Evolutionary conservation across 2,329 filamentous ascomycete species (phyloP).

Genomic region (Fusarium xylarioides): DNA sequence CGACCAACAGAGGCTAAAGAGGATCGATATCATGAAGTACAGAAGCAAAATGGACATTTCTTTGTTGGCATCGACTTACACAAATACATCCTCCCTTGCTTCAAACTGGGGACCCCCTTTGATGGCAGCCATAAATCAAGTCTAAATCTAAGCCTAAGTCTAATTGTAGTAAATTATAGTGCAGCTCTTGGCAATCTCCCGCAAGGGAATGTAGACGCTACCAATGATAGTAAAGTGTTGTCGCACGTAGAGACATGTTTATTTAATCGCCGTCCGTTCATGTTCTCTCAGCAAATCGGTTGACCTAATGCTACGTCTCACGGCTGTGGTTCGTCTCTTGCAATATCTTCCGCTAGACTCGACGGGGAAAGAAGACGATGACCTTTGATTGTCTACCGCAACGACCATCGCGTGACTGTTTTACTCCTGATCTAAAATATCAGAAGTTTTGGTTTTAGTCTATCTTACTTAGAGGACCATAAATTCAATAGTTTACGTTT

Average conservation of each 20-base stretch:
- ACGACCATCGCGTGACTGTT: neutral
- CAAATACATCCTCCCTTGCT: conserved; percentile 5
- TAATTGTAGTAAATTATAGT: neutral
- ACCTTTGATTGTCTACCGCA: neutral
- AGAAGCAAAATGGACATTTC: neutral
- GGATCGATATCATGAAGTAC: neutral
- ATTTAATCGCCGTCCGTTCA: neutral
- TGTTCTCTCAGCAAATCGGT: conserved; percentile 14
- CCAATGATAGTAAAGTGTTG: conserved; percentile 6
- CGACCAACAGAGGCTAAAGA: neutral
- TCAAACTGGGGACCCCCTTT: neutral
- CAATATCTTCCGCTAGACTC: neutral
- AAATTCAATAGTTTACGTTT: neutral
- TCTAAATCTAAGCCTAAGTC: conserved; percentile 15
- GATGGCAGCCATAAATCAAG: neutral
- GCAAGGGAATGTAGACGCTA: neutral
- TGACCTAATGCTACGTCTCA: neutral
- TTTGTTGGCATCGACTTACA: conserved; percentile 2
- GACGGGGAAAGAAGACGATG: neutral
- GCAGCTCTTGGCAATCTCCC: neutral
- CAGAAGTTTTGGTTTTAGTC: neutral
- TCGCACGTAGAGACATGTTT: conserved; percentile 14
- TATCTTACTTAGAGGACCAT: neutral
- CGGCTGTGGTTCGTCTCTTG: conserved; percentile 12
- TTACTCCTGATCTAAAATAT: neutral